These are phyloP conservation scores for Wickerhamomyces alni DNA, from an alignment of 805 yeast genomes.

Conservation along the genomic window DNA sequence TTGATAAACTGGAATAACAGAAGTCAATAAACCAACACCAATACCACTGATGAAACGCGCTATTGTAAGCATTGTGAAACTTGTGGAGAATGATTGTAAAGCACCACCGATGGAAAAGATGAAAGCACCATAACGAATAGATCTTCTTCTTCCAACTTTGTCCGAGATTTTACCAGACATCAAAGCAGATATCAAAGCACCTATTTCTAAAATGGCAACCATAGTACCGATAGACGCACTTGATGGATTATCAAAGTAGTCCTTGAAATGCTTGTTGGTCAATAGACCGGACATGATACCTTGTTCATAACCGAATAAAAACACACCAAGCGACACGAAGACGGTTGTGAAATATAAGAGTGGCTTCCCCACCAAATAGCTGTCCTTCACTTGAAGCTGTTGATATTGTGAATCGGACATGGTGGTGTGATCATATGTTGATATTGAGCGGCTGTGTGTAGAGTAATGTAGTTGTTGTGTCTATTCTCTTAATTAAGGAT, in stretches of 20 bases:
- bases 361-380: constrained; percentile 22
- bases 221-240: constrained; percentile 76
- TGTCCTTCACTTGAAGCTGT: constrained; percentile 18
- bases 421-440: neutral
- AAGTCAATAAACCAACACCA: constrained; percentile 82
- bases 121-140: constrained; percentile 75
- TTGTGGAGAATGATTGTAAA: constrained; percentile 57
- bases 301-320: constrained; percentile 77
- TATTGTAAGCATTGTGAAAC: constrained; percentile 50
- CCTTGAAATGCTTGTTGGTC: constrained; percentile 64
- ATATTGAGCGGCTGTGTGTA: too few species aligned
- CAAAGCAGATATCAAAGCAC: constrained; percentile 79
- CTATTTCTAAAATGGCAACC: constrained; percentile 84
- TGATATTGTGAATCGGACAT: constrained; percentile 13
- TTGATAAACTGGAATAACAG: constrained; percentile 84
- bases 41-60: constrained; percentile 78
- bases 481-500: too few species aligned
- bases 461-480: too few species aligned
- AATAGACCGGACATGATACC: constrained; percentile 89
- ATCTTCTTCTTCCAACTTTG: constrained; percentile 67
- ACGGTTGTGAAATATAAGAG: constrained; percentile 23
- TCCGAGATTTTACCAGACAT: constrained; percentile 75
- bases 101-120: constrained; percentile 76
- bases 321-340: constrained; percentile 27
- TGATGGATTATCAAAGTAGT: constrained; percentile 67